A percentile compares a stretch with the other conserved stretches of the same genome.
Evolutionary conservation across 2,329 filamentous ascomycete species (phyloP).

Genomic region (Colletotrichum incanum): DNA sequence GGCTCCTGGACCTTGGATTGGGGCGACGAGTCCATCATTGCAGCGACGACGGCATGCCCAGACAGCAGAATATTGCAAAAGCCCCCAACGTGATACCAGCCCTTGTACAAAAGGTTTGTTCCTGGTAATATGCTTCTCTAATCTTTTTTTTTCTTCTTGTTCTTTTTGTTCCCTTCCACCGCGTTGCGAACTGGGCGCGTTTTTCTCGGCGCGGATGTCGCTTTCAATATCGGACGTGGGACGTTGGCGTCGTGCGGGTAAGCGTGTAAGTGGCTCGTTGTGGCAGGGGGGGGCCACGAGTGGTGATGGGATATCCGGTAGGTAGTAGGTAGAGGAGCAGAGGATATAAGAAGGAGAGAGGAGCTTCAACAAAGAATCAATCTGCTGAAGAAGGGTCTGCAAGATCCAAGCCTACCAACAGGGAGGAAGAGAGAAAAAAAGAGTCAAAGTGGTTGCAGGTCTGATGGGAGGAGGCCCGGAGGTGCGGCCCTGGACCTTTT

Average conservation of each 20-base stretch:
- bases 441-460: conserved; percentile 45
- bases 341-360: conserved; percentile 19
- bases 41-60: conserved; percentile 39
- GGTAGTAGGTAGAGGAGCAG: neutral
- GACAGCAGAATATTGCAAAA: conserved; percentile 8
- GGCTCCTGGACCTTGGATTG: conserved; percentile 53
- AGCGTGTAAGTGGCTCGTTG: conserved; percentile 41
- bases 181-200: conserved; percentile 37
- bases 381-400: conserved; percentile 18
- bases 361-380: conserved; percentile 12
- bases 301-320: conserved; percentile 18
- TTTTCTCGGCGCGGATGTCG: conserved; percentile 31
- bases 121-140: neutral
- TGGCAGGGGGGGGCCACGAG: conserved; percentile 8
- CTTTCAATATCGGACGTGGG: conserved; percentile 39
- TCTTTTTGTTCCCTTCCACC: conserved; percentile 17
- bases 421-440: conserved; percentile 28
- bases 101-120: neutral
- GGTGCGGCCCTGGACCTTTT: conserved; percentile 50
- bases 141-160: neutral
- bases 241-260: conserved; percentile 34
- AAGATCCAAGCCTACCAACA: conserved; percentile 8
- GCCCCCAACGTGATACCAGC: neutral
- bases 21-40: conserved; percentile 61
- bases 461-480: conserved; percentile 47